Percentiles rank a stretch among this genome's conserved stretches.
These are phyloP conservation scores for Athelia psychrophila DNA, from an alignment of 1,284 basidiomycete species.

Conservation along the genomic window DNA sequence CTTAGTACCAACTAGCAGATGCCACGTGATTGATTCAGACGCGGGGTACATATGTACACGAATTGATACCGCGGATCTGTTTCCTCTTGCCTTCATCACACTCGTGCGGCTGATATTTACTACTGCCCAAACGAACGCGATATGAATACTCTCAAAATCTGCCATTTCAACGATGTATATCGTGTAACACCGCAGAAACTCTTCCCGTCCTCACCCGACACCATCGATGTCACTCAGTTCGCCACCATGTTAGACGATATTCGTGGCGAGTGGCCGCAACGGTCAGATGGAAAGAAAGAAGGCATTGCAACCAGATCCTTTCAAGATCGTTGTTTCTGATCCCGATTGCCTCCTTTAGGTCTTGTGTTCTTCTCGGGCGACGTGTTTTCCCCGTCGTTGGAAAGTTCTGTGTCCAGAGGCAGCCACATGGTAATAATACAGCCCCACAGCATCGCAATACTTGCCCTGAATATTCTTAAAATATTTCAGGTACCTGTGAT, in stretches of 20 bases:
- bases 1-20: too few species aligned
- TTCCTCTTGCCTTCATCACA: too few species aligned
- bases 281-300: conserved; percentile 53
- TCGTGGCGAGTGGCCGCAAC: conserved; percentile 47
- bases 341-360: not conserved
- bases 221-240: conserved; percentile 78
- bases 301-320: conserved; percentile 34
- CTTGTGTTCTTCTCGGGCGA: conserved; percentile 89
- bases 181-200: conserved; percentile 72
- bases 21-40: too few species aligned
- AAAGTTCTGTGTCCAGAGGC: conserved; percentile 86
- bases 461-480: too few species aligned
- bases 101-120: too few species aligned
- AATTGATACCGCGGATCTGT: too few species aligned
- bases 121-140: too few species aligned
- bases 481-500: conserved; percentile 82
- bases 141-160: conserved; percentile 18
- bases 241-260: conserved; percentile 58
- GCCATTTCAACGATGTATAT: conserved; percentile 79
- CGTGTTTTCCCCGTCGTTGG: conserved; percentile 82
- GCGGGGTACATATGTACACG: too few species aligned
- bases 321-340: not conserved
- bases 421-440: conserved; percentile 95
- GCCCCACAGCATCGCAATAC: too few species aligned
- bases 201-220: conserved; percentile 45